Base-by-base conservation (phyloP, 73 alveolate genomes). In the Paramecium primaurelia region DNA sequence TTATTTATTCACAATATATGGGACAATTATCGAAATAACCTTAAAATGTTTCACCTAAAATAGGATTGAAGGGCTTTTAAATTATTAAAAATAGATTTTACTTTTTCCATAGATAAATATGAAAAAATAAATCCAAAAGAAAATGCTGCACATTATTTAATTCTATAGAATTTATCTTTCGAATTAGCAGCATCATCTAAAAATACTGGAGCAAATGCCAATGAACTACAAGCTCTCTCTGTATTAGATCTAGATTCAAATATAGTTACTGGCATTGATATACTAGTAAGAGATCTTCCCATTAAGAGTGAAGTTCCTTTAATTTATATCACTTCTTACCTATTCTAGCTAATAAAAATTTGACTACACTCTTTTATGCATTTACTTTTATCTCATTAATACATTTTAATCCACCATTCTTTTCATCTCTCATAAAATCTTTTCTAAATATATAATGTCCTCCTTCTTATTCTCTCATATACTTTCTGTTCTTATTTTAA, bases 1-100 rank as follows among this genome's bases (percentile, higher is more conserved):
- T 86, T 25, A 86, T 87, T 88, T 93, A 92, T 71, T 93, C 96
- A 73, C 93, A 54, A 75, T 86, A 93, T n/a, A 75, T 51, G 0
- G 93, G 96, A 59, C 92, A 64, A 36, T 83, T 80, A 36, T 97
- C 99, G 14, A 94, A 37, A 69, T 59, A 91, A 9, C 97, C 97
- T 90, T 97, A 92, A 92, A 58, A 97, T 12, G 99, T 97, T 92
- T 97, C 99, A 6, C 99, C 99, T 18, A 97, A 59, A 86, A 97
- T 96, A 4, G 99, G 99, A 91, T 95, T 97, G 95, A 97, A 97
- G 8, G 99, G 98, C 95, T 97, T 14, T 12, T 4, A 26, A 25
- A n/a, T 11, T 30, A 36, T 5, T 22, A 34, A 0, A 1, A 4
- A 18, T 37, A 3, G 14, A 54, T 18, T 0, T 1, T 75, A 80